Percentiles rank a stretch among this genome's conserved stretches.
phyloP scores from a whole-genome alignment of 1,284 basidiomycete species.

The Microbotryum lychnidis-dioicae region DNA sequence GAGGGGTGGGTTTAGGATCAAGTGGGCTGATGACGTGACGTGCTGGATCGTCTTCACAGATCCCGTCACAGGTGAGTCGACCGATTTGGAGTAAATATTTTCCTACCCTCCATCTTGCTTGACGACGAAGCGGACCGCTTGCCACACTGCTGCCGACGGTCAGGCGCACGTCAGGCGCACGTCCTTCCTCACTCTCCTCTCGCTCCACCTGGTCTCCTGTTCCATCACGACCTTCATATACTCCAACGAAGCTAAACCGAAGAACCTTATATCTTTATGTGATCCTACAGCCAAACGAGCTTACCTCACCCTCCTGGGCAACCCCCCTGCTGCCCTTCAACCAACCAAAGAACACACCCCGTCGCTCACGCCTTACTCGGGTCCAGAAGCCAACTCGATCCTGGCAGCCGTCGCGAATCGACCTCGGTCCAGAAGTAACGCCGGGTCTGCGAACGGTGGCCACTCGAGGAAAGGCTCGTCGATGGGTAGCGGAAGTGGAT shows the following conservation, averaged over 20 bases:
- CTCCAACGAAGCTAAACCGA: background rate
- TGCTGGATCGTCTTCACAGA: conserved; percentile 86
- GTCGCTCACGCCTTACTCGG: conserved; percentile 79
- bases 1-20: conserved; percentile 92
- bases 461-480: conserved; percentile 7
- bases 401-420: conserved; percentile 73
- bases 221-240: no score
- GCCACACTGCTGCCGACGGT: no score
- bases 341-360: conserved; percentile 44
- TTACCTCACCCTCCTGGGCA: conserved; percentile 76
- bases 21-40: conserved; percentile 96
- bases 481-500: conserved; percentile 8
- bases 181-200: no score
- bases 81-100: background rate
- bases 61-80: conserved; percentile 44
- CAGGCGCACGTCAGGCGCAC: no score
- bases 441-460: conserved; percentile 5
- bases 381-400: conserved; percentile 80
- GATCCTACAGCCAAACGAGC: conserved; percentile 70
- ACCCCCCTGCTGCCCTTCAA: conserved; percentile 64
- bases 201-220: no score
- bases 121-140: no score
- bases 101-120: no score
- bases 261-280: background rate
- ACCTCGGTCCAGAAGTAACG: conserved; percentile 30